Percentiles rank a stretch among this genome's conserved stretches.
phyloP scores from a whole-genome alignment of 2,329 filamentous ascomycete genomes.

The Pseudomassariella vexata region DNA sequence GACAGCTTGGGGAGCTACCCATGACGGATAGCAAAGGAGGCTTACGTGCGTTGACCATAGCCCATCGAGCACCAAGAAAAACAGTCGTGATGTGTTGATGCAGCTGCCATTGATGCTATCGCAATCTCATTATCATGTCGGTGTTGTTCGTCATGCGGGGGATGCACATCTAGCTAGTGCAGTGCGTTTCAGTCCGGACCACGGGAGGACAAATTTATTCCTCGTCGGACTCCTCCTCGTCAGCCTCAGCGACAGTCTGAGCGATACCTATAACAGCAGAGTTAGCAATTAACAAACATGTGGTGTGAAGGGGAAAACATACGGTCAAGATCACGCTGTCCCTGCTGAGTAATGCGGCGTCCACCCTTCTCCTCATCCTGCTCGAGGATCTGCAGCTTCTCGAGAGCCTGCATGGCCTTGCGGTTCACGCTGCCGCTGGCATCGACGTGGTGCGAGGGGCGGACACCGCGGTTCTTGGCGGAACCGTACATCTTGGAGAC shows the following conservation, averaged over 20 bases:
- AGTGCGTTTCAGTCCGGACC: no score
- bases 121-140: no score
- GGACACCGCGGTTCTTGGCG: conserved; percentile 93
- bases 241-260: conserved; percentile 70
- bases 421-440: conserved; percentile 94
- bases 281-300: conserved; percentile 6
- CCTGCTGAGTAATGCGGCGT: conserved; percentile 94
- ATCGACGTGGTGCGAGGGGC: conserved; percentile 91
- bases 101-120: no score
- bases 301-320: conserved; percentile 19
- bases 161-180: no score
- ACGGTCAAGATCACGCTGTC: conserved; percentile 98
- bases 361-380: conserved; percentile 97
- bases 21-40: no score
- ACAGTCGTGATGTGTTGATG: no score
- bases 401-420: conserved; percentile 93
- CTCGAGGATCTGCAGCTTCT: conserved; percentile 99
- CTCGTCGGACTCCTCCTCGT: conserved; percentile 62
- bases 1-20: no score
- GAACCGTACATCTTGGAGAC: conserved; percentile 94
- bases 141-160: no score
- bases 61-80: no score
- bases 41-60: no score
- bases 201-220: no score
- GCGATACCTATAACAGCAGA: conserved; percentile 59